Conservation (phyloP, 345 rosid genomes). For the Heritiera fomes region DNA sequence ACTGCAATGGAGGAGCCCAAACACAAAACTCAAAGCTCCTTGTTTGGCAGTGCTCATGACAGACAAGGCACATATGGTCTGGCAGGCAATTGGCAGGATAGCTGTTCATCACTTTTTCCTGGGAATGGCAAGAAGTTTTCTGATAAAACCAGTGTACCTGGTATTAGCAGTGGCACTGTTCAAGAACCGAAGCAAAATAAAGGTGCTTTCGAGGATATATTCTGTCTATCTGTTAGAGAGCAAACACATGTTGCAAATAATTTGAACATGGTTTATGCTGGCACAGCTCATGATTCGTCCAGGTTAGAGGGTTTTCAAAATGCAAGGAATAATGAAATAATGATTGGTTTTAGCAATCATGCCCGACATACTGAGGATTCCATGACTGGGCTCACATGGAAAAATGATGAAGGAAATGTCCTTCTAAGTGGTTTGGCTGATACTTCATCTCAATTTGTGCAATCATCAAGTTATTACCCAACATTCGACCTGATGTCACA, state of each 20-base stretch:
- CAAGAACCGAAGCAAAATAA: slow-evolving; percentile 34
- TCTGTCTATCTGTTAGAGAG: slow-evolving; percentile 21
- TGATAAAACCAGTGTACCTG: slow-evolving; percentile 20
- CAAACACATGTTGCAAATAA: slow-evolving; percentile 27
- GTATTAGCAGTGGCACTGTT: slow-evolving; percentile 15
- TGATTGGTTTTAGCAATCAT: slow-evolving; percentile 31
- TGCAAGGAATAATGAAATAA: slow-evolving; percentile 29
- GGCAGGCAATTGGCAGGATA: slow-evolving; percentile 24
- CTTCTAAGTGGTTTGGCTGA: slow-evolving; percentile 33
- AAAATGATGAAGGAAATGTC: slow-evolving; percentile 36
- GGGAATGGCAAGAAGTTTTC: slow-evolving; percentile 15
- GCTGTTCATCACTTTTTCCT: slow-evolving; percentile 15
- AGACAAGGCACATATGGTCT: slow-evolving; percentile 22
- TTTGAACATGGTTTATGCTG: slow-evolving; percentile 24
- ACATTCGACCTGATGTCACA: slow-evolving; percentile 33
- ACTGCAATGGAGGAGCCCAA: background rate
- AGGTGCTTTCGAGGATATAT: slow-evolving; percentile 25
- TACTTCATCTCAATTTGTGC: slow-evolving; percentile 36
- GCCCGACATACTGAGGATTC: slow-evolving; percentile 33
- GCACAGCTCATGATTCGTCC: slow-evolving; percentile 23
- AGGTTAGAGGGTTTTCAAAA: slow-evolving; percentile 26
- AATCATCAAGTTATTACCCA: slow-evolving; percentile 37
- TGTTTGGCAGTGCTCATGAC: slow-evolving; percentile 21
- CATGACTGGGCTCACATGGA: slow-evolving; percentile 37
- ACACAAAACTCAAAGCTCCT: slow-evolving; percentile 16